Conservation (phyloP, 805 yeast species). For the Schizosaccharomyces cryophilus region DNA sequence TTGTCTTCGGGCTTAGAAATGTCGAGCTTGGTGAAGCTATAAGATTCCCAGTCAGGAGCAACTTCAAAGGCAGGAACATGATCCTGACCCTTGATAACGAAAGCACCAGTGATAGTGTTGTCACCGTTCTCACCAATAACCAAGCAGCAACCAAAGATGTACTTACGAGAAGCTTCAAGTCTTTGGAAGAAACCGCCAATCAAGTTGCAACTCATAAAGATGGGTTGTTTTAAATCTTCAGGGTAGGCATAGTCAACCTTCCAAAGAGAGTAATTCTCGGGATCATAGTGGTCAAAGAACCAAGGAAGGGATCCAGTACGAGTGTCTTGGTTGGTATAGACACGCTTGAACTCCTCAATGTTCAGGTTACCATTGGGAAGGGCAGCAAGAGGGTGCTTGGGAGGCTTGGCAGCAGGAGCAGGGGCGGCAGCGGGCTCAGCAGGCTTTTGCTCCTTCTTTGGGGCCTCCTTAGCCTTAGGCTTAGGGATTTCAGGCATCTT, state of each 20-base stretch:
- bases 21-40: conserved; percentile 61
- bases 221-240: conserved; percentile 71
- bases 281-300: conserved; percentile 92
- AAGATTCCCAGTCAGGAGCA: conserved; percentile 98
- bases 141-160: conserved; percentile 76
- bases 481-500: conserved; percentile 49
- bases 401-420: conserved; percentile 18
- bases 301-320: conserved; percentile 83
- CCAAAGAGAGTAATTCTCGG: conserved; percentile 85
- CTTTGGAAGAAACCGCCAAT: conserved; percentile 97
- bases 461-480: conserved; percentile 36
- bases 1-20: conserved; percentile 50
- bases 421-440: conserved; percentile 17
- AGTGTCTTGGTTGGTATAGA: conserved; percentile 91
- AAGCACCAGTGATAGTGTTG: conserved; percentile 91
- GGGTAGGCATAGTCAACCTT: conserved; percentile 91
- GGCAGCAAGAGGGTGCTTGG: conserved; percentile 74
- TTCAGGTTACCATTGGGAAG: conserved; percentile 40
- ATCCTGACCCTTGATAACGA: conserved; percentile 89
- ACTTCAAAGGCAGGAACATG: conserved; percentile 77
- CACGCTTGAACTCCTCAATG: conserved; percentile 87
- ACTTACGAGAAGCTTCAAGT: conserved; percentile 73
- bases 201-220: conserved; percentile 95
- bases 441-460: conserved; percentile 12
- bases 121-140: conserved; percentile 96